Conservation (phyloP, 2,329 filamentous ascomycete genomes). For the Fusarium sp. region DNA sequence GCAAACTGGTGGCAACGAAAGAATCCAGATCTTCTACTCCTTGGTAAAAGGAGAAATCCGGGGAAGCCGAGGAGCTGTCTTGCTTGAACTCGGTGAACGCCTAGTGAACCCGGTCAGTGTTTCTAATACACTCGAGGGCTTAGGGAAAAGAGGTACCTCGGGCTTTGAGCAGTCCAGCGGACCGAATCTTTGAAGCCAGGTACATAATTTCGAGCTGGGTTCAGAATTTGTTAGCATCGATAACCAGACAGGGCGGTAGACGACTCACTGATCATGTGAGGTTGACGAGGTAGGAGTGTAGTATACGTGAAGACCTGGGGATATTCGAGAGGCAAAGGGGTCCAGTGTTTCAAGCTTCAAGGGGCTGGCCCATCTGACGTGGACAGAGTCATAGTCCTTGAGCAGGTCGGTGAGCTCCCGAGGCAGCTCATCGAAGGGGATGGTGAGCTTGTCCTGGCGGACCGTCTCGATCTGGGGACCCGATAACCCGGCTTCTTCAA, state of each 20-base stretch:
- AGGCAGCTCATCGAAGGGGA: conserved; percentile 80
- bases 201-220: conserved; percentile 65
- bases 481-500: conserved; percentile 67
- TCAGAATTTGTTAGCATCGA: conserved; percentile 4
- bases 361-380: conserved; percentile 81
- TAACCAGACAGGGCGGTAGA: background rate
- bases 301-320: conserved; percentile 85
- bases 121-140: background rate
- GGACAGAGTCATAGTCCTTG: conserved; percentile 75
- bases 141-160: conserved; percentile 39
- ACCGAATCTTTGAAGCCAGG: conserved; percentile 69
- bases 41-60: conserved; percentile 77
- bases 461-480: conserved; percentile 71
- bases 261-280: conserved; percentile 36
- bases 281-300: conserved; percentile 67
- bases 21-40: conserved; percentile 67
- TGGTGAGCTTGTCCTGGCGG: conserved; percentile 83
- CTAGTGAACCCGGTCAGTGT: conserved; percentile 51
- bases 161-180: conserved; percentile 63
- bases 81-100: conserved; percentile 69
- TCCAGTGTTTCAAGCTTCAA: conserved; percentile 67
- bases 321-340: conserved; percentile 80
- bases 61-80: conserved; percentile 52
- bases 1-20: conserved; percentile 65
- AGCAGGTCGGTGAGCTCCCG: conserved; percentile 72